phyloP scores from a whole-genome alignment of 257 asterid genomes.

The Jacaranda copaia region DNA sequence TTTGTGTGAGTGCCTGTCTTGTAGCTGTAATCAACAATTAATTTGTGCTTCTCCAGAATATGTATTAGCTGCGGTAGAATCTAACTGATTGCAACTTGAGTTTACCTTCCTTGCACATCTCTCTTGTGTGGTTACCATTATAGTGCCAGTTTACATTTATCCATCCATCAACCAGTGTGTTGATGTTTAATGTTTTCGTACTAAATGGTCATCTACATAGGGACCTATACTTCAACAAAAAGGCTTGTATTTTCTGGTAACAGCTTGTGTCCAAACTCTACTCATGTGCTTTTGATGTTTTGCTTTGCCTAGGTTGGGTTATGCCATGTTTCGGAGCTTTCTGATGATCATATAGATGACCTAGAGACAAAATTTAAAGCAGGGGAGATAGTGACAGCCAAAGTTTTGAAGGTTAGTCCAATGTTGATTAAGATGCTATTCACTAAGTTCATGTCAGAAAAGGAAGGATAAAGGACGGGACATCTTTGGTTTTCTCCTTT shows the following conservation, averaged over 20 bases:
- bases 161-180: neutral
- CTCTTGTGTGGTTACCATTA: neutral
- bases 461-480: neutral
- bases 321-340: constrained; percentile 94
- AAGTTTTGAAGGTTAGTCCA: constrained; percentile 81
- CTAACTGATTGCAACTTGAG: constrained; percentile 7
- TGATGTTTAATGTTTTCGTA: constrained; percentile 13
- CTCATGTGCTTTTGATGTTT: constrained; percentile 37
- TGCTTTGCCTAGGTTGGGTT: constrained; percentile 77
- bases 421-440: neutral
- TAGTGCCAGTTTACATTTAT: neutral
- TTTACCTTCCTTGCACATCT: neutral
- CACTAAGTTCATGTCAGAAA: constrained; percentile 25
- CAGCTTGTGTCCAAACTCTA: neutral
- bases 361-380: constrained; percentile 62
- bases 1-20: constrained; percentile 10
- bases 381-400: constrained; percentile 77
- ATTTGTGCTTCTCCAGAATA: neutral
- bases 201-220: neutral
- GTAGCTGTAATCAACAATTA: constrained; percentile 3
- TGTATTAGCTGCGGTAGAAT: constrained; percentile 7
- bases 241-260: neutral
- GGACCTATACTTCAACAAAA: neutral
- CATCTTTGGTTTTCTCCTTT: neutral
- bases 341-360: constrained; percentile 71